Evolutionary conservation across 1,139 yeast genomes (phyloP).

Genomic region (Pichia sp.): DNA sequence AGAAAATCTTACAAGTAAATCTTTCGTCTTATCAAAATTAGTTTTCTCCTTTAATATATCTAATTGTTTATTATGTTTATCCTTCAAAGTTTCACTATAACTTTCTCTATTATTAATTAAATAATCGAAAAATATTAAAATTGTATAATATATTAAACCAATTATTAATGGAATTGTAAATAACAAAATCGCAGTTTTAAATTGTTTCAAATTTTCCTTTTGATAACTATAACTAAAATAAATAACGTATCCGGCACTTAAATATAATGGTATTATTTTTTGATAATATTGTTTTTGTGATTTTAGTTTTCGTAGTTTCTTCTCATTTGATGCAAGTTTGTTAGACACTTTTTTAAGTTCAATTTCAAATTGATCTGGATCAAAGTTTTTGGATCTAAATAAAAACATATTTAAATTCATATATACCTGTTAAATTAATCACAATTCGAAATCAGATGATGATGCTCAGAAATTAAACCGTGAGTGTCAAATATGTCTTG

Average conservation of each 20-base stretch:
- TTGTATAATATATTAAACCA: conserved; percentile 23
- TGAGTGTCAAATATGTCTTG: too few relatives aligned
- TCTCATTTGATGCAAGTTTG: conserved; percentile 35
- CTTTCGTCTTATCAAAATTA: conserved; percentile 70
- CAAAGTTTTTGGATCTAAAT: conserved; percentile 33
- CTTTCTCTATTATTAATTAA: conserved; percentile 21
- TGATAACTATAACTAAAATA: conserved; percentile 26
- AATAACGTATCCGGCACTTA: conserved; percentile 32
- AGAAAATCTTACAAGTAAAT: conserved; percentile 61
- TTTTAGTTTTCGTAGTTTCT: conserved; percentile 28
- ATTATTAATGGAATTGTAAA: conserved; percentile 32
- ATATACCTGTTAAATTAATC: too few relatives aligned
- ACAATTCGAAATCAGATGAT: too few relatives aligned
- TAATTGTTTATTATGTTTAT: conserved; percentile 54
- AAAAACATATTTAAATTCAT: conserved; percentile 14
- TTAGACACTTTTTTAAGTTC: conserved; percentile 41
- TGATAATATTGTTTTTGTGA: conserved; percentile 23
- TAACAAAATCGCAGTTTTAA: conserved; percentile 14
- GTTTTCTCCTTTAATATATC: conserved; percentile 74
- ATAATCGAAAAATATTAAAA: conserved; percentile 29
- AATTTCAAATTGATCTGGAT: conserved; percentile 46
- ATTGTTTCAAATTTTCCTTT: conserved; percentile 13
- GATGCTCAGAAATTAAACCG: too few relatives aligned
- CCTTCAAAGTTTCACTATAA: conserved; percentile 36
- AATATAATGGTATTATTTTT: conserved; percentile 26